Evolutionary conservation across 2,329 filamentous ascomycete genomes (phyloP), one percentile per base, ranked within the genome.

Genomic region (Clathrospora elynae): DNA sequence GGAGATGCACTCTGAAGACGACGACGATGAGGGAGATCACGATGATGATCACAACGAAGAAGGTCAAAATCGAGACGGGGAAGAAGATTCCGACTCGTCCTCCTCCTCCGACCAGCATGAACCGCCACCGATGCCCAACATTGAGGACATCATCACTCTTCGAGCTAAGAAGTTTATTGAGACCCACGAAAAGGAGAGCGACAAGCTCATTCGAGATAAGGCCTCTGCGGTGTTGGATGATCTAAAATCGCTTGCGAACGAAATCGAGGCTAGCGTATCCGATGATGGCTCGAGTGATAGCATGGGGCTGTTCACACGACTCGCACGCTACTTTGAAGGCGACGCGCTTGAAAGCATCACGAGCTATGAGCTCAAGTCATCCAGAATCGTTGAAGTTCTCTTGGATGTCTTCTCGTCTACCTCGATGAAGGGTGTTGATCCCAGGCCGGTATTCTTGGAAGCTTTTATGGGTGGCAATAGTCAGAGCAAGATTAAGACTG

Each of bases 261-360:
- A 92, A 13, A 85, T 96, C 24, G 82, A 86, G 51, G 65, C 71
- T 1, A 90, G 86, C 63, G 95, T 92, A 66, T 73, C 85, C 25
- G 59, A 65, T 6, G 46, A 67, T 20, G 62, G 66, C 6, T 54
- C 61, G 10, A 59, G 59, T 2, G 62, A 80, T 26, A 89, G 87
- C 8, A 75, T 78, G 20, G 73, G 78, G 2, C 75, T 96, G 0
- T 97, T 97, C 71, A 75, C 78, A 20, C 82, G 80, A 35, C 75
- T 99, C 44, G 89, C 90, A 1, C 80, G 81, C 3, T 91, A 93
- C 63, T 99, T 99, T 59, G 87, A 95, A 60, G 85, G 86, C 0
- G 88, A 96, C 70, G 86, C 93, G 1, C 72, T 96, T 39, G 88
- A 96, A 63, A 95, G 90, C 66, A 91, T 96, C 38, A 99, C 93